A percentile compares a stretch with the other conserved stretches of the same genome.
Conservation (phyloP, 2,329 filamentous ascomycete species). For the Aspergillus costaricaensis region DNA sequence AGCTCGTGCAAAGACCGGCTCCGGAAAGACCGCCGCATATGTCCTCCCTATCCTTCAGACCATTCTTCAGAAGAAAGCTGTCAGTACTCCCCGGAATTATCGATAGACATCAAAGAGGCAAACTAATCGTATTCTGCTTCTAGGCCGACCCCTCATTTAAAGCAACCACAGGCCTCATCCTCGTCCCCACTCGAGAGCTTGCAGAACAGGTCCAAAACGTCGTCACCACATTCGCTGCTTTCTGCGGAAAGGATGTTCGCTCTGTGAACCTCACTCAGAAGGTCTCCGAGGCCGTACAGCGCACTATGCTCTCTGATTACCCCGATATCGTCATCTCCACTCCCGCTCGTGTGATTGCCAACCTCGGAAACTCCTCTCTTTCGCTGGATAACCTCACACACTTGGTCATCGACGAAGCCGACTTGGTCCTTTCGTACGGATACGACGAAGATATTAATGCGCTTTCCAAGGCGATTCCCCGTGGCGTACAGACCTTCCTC, state of each 20-base stretch:
- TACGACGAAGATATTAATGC: constrained; percentile 87
- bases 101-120: background rate
- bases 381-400: constrained; percentile 71
- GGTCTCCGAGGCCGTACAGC: constrained; percentile 83
- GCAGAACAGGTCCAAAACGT: constrained; percentile 85
- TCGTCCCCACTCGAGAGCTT: constrained; percentile 92
- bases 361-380: constrained; percentile 72
- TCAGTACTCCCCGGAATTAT: constrained; percentile 34
- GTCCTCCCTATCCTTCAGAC: constrained; percentile 83
- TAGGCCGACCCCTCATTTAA: constrained; percentile 43
- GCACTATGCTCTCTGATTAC: constrained; percentile 78
- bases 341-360: constrained; percentile 77
- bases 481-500: constrained; percentile 83
- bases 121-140: constrained; percentile 3
- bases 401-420: constrained; percentile 90
- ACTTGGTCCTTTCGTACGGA: constrained; percentile 89
- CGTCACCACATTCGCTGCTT: constrained; percentile 73
- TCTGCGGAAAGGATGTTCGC: constrained; percentile 80
- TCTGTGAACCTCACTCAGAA: constrained; percentile 87
- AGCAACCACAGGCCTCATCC: constrained; percentile 73
- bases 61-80: constrained; percentile 76
- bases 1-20: constrained; percentile 91
- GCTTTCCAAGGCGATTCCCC: constrained; percentile 75
- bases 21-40: constrained; percentile 97
- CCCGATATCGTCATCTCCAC: constrained; percentile 92